A percentile compares a stretch with the other conserved stretches of the same genome.
Conservation (phyloP, 805 yeast genomes). For the Yarrowia sp. region DNA sequence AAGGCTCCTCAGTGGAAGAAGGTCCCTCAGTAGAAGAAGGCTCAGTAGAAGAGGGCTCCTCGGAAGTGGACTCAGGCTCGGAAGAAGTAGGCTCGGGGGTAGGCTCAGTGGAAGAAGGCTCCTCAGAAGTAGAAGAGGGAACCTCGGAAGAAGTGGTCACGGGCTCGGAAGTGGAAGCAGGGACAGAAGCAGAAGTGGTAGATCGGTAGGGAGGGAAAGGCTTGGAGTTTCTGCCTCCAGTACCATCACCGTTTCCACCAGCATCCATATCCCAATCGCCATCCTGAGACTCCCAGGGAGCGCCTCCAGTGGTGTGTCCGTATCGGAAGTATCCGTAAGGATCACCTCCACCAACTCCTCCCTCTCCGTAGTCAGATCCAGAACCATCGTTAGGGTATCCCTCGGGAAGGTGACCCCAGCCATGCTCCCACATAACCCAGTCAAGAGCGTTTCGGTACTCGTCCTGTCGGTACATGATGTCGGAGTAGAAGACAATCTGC, state of each 20-base stretch:
- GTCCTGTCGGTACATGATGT: not conserved
- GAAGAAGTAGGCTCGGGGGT: not conserved
- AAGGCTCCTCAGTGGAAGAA: not conserved
- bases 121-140: not conserved
- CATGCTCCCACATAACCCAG: slow-evolving; percentile 1
- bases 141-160: not conserved
- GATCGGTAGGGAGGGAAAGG: not conserved
- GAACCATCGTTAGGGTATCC: not conserved
- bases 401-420: not conserved
- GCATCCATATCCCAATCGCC: not conserved
- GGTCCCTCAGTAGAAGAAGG: not conserved
- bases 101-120: not conserved
- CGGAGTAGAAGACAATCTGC: not conserved
- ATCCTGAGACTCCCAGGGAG: not conserved
- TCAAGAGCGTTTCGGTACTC: not conserved
- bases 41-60: not conserved
- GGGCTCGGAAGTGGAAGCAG: not conserved
- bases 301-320: not conserved
- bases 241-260: not conserved
- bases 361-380: not conserved
- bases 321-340: not conserved
- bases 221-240: not conserved
- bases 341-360: not conserved
- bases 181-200: not conserved
- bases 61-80: not conserved